These are phyloP conservation scores for Fraxinus cuspidata DNA, from an alignment of 257 asterid genomes.

Conservation along the genomic window DNA sequence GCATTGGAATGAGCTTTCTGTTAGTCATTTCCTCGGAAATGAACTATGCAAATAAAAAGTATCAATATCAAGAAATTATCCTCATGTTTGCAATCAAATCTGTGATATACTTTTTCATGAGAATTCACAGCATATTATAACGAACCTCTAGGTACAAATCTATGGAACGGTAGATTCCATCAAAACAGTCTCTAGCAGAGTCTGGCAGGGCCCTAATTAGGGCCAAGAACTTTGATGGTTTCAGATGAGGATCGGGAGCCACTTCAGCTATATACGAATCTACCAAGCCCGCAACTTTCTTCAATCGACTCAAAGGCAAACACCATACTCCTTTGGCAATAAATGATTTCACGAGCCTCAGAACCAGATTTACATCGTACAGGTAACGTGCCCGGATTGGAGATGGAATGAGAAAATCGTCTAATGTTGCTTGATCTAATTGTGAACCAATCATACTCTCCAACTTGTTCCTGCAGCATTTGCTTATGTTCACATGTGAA, in stretches of 20 bases:
- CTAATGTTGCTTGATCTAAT: constrained; percentile 65
- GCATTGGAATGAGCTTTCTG: neutral
- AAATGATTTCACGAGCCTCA: constrained; percentile 59
- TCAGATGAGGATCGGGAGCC: constrained; percentile 76
- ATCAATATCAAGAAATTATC: neutral
- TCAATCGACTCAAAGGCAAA: constrained; percentile 61
- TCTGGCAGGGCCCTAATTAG: constrained; percentile 61
- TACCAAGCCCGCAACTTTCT: constrained; percentile 56
- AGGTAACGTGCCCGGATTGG: constrained; percentile 48
- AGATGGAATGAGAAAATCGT: constrained; percentile 70
- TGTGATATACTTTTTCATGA: neutral
- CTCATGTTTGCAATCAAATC: too few relatives aligned
- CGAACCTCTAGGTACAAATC: constrained; percentile 72
- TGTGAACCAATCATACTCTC: constrained; percentile 74
- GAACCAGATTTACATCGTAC: constrained; percentile 74
- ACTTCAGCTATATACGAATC: constrained; percentile 77
- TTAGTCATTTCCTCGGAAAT: neutral
- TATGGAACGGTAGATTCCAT: constrained; percentile 60
- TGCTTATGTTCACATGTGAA: constrained; percentile 40
- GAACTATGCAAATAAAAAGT: neutral
- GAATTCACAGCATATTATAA: neutral
- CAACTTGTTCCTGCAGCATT: constrained; percentile 43
- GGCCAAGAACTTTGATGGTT: constrained; percentile 63
- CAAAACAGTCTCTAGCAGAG: constrained; percentile 66
- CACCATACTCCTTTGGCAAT: constrained; percentile 59